Conservation (phyloP, 306 rosid species). For the Begonia fuchsioides region DNA sequence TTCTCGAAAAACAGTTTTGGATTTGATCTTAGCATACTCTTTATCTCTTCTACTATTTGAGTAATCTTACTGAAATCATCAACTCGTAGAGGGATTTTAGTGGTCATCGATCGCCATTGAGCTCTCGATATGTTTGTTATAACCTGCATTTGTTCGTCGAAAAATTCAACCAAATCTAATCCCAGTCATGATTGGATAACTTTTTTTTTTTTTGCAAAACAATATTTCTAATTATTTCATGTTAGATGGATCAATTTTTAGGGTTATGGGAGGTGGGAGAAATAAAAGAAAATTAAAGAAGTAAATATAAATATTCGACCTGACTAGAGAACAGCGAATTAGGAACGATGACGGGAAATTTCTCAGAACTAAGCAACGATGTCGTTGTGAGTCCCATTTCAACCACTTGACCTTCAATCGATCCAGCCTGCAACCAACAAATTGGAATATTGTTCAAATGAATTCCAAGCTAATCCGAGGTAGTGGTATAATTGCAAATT, state of each 20-base stretch:
- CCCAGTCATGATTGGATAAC: constrained; percentile 2
- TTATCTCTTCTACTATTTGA: constrained; percentile 41
- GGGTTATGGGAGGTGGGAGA: neutral
- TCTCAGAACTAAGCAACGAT: constrained; percentile 69
- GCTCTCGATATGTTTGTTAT: constrained; percentile 92
- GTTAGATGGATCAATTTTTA: too few species aligned
- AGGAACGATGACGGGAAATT: constrained; percentile 79
- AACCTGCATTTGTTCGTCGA: constrained; percentile 29
- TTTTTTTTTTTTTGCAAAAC: too few species aligned
- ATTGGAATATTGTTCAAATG: neutral
- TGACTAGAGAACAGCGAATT: constrained; percentile 83
- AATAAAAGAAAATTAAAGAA: neutral
- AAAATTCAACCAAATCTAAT: neutral
- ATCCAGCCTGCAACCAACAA: constrained; percentile 56
- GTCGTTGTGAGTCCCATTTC: constrained; percentile 90
- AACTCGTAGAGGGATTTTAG: constrained; percentile 52
- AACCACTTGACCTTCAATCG: constrained; percentile 86
- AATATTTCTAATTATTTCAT: too few species aligned
- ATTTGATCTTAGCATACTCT: constrained; percentile 52
- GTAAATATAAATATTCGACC: constrained; percentile 17
- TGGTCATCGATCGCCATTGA: constrained; percentile 41
- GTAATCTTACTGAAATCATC: constrained; percentile 56
- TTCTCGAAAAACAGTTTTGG: constrained; percentile 61
- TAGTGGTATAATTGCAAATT: neutral
- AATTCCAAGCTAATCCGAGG: neutral